Percentiles rank a stretch among this genome's conserved stretches.
These are phyloP conservation scores for Monilinia vaccinii-corymbosi DNA, from an alignment of 2,329 filamentous ascomycete genomes.

Conservation along the genomic window DNA sequence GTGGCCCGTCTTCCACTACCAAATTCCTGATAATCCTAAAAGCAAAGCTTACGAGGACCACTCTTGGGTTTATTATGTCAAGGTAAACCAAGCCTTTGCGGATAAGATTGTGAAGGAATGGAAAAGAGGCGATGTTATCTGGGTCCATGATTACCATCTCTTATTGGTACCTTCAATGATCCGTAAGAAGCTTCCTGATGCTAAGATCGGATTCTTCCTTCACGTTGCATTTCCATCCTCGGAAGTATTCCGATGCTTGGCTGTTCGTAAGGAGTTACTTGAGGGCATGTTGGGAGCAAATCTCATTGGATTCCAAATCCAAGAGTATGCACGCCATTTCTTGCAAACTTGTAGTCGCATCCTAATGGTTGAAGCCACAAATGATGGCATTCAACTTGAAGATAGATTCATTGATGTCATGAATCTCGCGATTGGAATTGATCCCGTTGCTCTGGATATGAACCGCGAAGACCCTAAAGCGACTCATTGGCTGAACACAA, in stretches of 20 bases:
- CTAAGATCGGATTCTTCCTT: constrained; percentile 92
- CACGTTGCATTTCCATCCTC: constrained; percentile 94
- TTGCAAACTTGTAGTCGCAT: constrained; percentile 90
- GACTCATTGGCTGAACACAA: constrained; percentile 65
- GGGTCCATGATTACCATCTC: constrained; percentile 94
- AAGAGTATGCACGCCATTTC: constrained; percentile 90
- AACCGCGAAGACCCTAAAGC: constrained; percentile 68
- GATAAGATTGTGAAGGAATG: constrained; percentile 84
- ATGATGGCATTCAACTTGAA: constrained; percentile 80
- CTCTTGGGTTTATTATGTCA: constrained; percentile 91
- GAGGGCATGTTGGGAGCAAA: constrained; percentile 92
- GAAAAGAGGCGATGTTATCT: constrained; percentile 87
- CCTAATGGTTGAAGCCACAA: constrained; percentile 80
- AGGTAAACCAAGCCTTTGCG: constrained; percentile 86
- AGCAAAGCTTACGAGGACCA: constrained; percentile 98
- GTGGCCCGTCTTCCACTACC: constrained; percentile 97
- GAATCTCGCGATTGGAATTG: constrained; percentile 81
- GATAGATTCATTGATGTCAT: constrained; percentile 88
- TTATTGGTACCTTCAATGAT: constrained; percentile 84
- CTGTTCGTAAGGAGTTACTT: constrained; percentile 75
- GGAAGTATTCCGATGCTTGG: constrained; percentile 87
- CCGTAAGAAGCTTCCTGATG: constrained; percentile 80
- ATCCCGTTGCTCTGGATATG: constrained; percentile 64
- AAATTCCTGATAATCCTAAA: constrained; percentile 95
- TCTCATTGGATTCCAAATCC: constrained; percentile 85